Base-by-base conservation (phyloP, 2,329 filamentous ascomycete genomes). In the Ceratocystis alfenasii region DNA sequence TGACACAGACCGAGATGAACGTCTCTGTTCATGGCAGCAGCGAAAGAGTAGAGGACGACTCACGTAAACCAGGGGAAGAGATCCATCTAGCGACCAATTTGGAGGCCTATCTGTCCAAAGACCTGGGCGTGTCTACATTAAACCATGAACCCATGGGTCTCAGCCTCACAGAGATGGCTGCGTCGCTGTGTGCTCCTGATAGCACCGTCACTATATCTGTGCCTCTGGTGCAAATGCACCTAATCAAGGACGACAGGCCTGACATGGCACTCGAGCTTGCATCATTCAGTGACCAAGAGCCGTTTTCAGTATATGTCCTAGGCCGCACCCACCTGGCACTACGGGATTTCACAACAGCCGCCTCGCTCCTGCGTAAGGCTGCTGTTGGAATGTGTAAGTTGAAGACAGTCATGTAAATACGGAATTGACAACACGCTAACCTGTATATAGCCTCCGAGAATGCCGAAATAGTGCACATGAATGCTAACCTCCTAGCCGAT, bases 261-360 rank as follows among this genome's bases (percentile, higher is more conserved):
- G 85, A 87, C 71, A 74, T 87, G 20, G 83, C 85, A 15, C 70
- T 81, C 36, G 81, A 85, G 68, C 78, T 87, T 30, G 75, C 76
- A 15, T 77, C 81, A 0, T 87, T 86, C 71, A 79, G 80, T 68
- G 77, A 78, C 22, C 78, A 81, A 63, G 81, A 82, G 63, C 77
- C 81, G 69, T 91, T 81, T 79, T 86, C 77, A 78, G 88, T 80
- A 70, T 99, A 99, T 72, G 82, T 97, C 3, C 90, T 92, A 74
- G 94, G 89, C 1, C 86, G 94, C 36, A 81, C 95, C 62, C 82
- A 84, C 69, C 78, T 97, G 44, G 84, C 86, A 4, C 82, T 87
- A 69, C 87, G 87, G 65, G 87, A 95, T 72, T 86, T 86, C 73
- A 82, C 84, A 67, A 80, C 83, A 48, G 93, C 94, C 65, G 83